Evolutionary conservation across 768 basidiomycete genomes (phyloP), one percentile per base, ranked within the genome.

Genomic region (Kondoa malvinella): DNA sequence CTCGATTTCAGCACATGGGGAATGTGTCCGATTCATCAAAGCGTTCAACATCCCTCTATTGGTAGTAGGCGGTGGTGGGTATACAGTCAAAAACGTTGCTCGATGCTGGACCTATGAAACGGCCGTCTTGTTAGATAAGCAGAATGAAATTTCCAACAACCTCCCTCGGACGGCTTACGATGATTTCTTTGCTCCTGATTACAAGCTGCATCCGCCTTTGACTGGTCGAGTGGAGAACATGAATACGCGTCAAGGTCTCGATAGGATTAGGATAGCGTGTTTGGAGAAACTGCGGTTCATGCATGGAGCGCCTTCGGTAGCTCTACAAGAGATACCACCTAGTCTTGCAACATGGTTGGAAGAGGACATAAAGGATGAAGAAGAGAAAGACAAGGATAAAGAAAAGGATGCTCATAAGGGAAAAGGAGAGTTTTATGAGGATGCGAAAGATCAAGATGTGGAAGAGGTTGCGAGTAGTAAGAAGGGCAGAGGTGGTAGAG

Each of bases 41-140:
- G 86, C 86, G 71, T 97, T 88, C 79, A 85, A 86, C 73, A 83
- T 97, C 1, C 94, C 94, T 1, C 79, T 97, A 16, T 81, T 99
- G 21, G 87, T 97, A 33, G 77, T 99, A 3, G 94, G 94, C 56
- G 94, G 94, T 1, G 94, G 94, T 2, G 94, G 94, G 0, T 99
- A 99, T 78, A 92, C 91, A 2, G 88, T 96, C 76, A 88, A 91
- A 75, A 94, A 94, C 75, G 95, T 99, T 71, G 87, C 88, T 59
- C 84, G 94, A n/a, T 99, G 94, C 76, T 99, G 94, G 94, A 86
- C 94, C 34, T 94, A 99, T 80, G 94, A 99, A 77, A 99, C 95
- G 0, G 86, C 89, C 15, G 87, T 97, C 0, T 84, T 94, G 4
- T 86, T 95, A 59, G 90, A 88, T 17, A 83, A 86, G 0, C 70